Evolutionary conservation across 2,329 filamentous ascomycete species (phyloP), one percentile per base, ranked within the genome.

Genomic region (Sporothrix curviconia): DNA sequence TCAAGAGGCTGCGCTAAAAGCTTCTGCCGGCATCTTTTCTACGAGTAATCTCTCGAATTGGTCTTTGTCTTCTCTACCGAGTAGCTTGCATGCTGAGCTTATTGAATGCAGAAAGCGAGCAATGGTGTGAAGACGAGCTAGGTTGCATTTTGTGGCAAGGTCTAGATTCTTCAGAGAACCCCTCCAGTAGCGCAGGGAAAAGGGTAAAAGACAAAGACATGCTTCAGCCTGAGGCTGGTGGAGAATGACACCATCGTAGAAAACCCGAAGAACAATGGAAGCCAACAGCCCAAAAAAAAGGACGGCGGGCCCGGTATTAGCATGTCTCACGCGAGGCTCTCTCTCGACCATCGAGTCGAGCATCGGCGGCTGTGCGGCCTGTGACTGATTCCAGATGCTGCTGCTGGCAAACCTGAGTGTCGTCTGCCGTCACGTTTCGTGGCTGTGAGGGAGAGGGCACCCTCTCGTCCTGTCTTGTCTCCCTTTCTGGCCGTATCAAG

Each of bases 11-110:
- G 37, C 50, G 12, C 37, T 53, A 42, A 30, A 53, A 15, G 37
- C 50, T 34, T 42, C 37, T 53, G 50, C 50, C 37, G 25, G 39
- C 17, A n/a, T n/a, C n/a, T n/a, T n/a, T n/a, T n/a, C n/a, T n/a
- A n/a, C n/a, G n/a, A n/a, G n/a, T n/a, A n/a, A n/a, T n/a, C n/a
- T n/a, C n/a, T n/a, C n/a, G n/a, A n/a, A n/a, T n/a, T n/a, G n/a
- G n/a, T n/a, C n/a, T n/a, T n/a, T n/a, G n/a, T n/a, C n/a, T n/a
- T n/a, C n/a, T n/a, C n/a, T n/a, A n/a, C n/a, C n/a, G n/a, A n/a
- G n/a, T n/a, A n/a, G n/a, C n/a, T n/a, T n/a, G n/a, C n/a, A n/a
- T n/a, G n/a, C n/a, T n/a, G n/a, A n/a, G n/a, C n/a, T n/a, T n/a
- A n/a, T n/a, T n/a, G n/a, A n/a, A n/a, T n/a, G n/a, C n/a, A n/a